Base-by-base conservation (phyloP, 306 rosid genomes). In the Rosa multiflora region DNA sequence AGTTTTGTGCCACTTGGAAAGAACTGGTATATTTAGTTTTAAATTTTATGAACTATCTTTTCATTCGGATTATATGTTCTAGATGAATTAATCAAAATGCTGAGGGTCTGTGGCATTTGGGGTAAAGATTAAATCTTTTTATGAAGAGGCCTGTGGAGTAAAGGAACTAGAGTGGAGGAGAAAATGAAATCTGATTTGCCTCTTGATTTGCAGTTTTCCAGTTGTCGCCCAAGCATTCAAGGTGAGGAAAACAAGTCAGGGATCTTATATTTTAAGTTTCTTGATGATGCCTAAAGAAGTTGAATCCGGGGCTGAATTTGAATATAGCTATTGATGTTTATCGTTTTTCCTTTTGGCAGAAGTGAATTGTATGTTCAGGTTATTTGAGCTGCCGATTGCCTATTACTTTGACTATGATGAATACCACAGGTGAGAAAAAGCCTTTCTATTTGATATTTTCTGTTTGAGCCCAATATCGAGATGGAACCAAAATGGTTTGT, bases 201-300 rank as follows among this genome's bases (percentile, higher is more conserved):
- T 83, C 89, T 95, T 86, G 99, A 95, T 77, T 93, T 85, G 99
- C 99, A 10, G 88, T 89, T 32, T 86, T 95, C 72, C 98, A 95
- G 48, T 85, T 95, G 89, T 95, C 99, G 29, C 97, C 99, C 8
- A 90, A 86, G 85, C 92, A 91, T 59, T 88, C 98, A 72, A 87
- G 97, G 99, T 91, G 74, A 48, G 87, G 67, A 76, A 63, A 37
- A 71, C 52, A 47, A 79, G 68, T 43, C 29, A 53, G 26, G 67
- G 58, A n/a, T 80, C 79, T 79, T 85, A 67, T 29, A 68, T 21
- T 46, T 39, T 52, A 21, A 67, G 21, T 55, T 48, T 76, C 59
- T 66, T 78, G 78, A n/a, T 63, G 64, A 58, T 62, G 67, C 12
- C 67, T 29, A 18, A 62, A 61, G 40, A 29, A 29, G 40, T 40